A percentile compares a stretch with the other conserved stretches of the same genome.
phyloP scores from a whole-genome alignment of 2,329 filamentous ascomycete genomes.

The Trichoderma semiorbis region DNA sequence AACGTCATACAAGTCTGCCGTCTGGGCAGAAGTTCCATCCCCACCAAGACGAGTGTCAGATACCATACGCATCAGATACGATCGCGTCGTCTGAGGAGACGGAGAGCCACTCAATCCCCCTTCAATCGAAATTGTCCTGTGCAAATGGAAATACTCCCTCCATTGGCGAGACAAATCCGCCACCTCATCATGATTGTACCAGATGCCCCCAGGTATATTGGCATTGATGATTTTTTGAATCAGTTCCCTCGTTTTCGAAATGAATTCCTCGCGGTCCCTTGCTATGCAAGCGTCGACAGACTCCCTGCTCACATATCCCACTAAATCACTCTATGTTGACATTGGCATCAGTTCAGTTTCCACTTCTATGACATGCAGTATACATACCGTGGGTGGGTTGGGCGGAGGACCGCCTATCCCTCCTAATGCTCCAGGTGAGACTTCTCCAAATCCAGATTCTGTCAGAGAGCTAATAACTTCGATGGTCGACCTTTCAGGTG shows the following conservation, averaged over 20 bases:
- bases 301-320: not conserved
- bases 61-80: not conserved
- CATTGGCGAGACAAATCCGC: not conserved
- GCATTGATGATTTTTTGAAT: not conserved
- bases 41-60: not conserved
- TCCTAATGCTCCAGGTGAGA: not conserved
- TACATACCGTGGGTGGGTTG: not conserved
- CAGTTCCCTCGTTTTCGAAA: not conserved
- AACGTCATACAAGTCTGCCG: not conserved
- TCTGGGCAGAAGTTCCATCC: not conserved
- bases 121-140: not conserved
- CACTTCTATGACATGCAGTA: not conserved
- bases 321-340: not conserved
- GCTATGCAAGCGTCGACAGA: not conserved
- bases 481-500: too few relatives aligned
- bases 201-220: not conserved
- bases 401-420: rapidly evolving
- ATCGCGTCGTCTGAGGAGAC: not conserved
- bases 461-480: not conserved
- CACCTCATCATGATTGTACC: not conserved
- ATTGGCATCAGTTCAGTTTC: not conserved
- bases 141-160: not conserved
- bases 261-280: not conserved
- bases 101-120: not conserved
- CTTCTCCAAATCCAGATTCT: not conserved